Conservation (phyloP, 148 eudicot species). For the Fagopyrum esculentum region DNA sequence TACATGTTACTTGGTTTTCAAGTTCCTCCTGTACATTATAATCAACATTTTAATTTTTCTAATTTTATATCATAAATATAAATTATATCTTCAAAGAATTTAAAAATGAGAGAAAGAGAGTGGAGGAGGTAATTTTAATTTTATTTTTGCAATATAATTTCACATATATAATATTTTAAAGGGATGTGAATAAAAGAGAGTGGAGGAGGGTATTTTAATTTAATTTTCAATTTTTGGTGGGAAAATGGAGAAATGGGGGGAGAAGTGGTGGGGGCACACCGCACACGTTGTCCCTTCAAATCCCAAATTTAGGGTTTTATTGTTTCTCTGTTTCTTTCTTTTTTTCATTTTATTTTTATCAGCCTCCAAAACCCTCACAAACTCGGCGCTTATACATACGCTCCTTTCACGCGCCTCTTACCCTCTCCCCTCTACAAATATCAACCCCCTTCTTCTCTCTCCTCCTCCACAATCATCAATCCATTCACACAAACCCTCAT, state of each 20-base stretch:
- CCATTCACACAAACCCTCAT: not conserved
- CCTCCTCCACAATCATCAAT: constrained; percentile 4
- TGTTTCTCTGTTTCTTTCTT: not conserved
- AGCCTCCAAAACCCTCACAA: not conserved
- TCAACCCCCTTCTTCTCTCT: constrained; percentile 4
- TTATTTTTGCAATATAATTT: no score
- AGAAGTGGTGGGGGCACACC: constrained; percentile 8
- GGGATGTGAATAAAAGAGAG: not conserved
- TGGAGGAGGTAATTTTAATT: no score
- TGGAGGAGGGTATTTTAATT: not conserved
- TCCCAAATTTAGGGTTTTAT: constrained; percentile 1
- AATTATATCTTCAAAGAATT: no score
- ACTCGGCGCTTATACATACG: not conserved
- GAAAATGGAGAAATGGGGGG: constrained; percentile 8
- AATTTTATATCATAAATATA: no score
- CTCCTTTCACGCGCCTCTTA: constrained; percentile 1
- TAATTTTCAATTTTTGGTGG: not conserved
- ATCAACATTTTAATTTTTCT: no score
- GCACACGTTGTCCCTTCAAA: constrained; percentile 12
- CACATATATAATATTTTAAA: no score
- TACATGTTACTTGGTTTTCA: no score
- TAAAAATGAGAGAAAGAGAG: no score
- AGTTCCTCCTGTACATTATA: no score
- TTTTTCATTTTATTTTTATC: not conserved
- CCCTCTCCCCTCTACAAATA: constrained; percentile 3